phyloP scores from a whole-genome alignment of 208 protist species.

The Acanthamoeba polyphaga region DNA sequence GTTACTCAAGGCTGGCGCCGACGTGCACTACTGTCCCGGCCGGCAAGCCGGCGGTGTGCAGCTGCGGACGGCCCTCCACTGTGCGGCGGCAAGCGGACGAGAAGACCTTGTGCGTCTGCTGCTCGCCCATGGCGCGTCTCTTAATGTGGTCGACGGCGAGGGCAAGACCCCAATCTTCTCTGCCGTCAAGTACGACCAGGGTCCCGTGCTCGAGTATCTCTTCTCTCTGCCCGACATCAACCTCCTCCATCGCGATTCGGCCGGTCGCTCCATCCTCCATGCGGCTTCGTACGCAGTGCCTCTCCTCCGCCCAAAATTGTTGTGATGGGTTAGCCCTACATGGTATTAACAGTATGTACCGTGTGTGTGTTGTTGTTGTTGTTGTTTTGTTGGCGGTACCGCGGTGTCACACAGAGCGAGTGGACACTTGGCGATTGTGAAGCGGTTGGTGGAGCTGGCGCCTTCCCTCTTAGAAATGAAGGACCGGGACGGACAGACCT shows the following conservation, averaged over 20 bases:
- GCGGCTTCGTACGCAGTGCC: neutral
- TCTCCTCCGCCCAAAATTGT: neutral
- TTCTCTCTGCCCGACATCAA: neutral
- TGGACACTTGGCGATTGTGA: neutral
- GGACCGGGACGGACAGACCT: slow-evolving; percentile 11
- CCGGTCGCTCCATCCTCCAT: neutral
- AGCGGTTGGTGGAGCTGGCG: neutral
- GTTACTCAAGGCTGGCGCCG: neutral
- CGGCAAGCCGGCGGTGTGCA: neutral
- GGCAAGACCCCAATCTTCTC: slow-evolving; percentile 37
- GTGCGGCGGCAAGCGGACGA: neutral
- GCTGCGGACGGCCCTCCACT: slow-evolving; percentile 16
- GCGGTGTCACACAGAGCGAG: neutral
- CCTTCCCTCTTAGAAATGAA: neutral
- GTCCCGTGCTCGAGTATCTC: neutral
- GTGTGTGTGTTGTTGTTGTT: no score
- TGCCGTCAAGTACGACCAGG: slow-evolving; percentile 41
- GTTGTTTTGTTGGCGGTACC: neutral
- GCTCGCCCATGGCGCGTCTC: neutral
- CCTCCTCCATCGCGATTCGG: slow-evolving; percentile 10
- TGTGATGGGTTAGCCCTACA: no score
- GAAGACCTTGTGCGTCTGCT: slow-evolving; percentile 6
- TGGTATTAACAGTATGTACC: no score
- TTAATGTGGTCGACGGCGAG: slow-evolving; percentile 15
- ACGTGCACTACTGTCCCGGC: neutral